These are phyloP conservation scores for Aureobasidium musti DNA, from an alignment of 2,329 filamentous ascomycete genomes.

Conservation along the genomic window DNA sequence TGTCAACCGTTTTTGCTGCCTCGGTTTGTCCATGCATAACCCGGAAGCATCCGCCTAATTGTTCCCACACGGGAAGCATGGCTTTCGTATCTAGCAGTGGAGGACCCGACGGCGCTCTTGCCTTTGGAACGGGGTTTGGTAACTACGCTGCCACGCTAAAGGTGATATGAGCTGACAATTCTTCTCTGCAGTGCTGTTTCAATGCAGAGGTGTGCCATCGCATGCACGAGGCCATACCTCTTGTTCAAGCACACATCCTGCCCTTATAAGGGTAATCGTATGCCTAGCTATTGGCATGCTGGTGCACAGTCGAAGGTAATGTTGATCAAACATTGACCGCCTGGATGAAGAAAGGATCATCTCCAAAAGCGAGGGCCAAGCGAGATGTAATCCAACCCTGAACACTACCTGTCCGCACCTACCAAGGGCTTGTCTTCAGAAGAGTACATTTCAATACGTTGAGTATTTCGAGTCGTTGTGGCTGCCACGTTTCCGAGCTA, in stretches of 20 bases:
- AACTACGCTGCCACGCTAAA: neutral
- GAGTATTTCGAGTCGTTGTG: neutral
- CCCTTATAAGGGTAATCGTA: neutral
- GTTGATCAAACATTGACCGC: constrained; percentile 19
- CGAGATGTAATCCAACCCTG: constrained; percentile 16
- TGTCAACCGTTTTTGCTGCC: constrained; percentile 12
- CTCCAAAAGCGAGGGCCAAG: neutral
- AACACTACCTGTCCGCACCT: neutral
- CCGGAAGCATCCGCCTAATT: neutral
- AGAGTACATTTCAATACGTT: neutral
- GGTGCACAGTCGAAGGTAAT: neutral
- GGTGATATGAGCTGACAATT: too few relatives aligned
- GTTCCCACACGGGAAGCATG: neutral
- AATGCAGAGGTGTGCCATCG: neutral
- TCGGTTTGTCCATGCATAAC: neutral
- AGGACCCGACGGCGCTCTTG: neutral
- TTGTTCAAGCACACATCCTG: neutral
- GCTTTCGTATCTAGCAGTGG: neutral
- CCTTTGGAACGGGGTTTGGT: neutral
- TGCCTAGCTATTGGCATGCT: neutral
- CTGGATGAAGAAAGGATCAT: neutral
- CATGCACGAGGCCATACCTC: neutral
- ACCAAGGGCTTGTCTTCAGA: constrained; percentile 1
- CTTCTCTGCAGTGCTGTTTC: neutral
- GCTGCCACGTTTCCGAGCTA: constrained; percentile 28